Evolutionary conservation across 2,329 filamentous ascomycete genomes (phyloP).

Genomic region (Sarocladium oryzae): DNA sequence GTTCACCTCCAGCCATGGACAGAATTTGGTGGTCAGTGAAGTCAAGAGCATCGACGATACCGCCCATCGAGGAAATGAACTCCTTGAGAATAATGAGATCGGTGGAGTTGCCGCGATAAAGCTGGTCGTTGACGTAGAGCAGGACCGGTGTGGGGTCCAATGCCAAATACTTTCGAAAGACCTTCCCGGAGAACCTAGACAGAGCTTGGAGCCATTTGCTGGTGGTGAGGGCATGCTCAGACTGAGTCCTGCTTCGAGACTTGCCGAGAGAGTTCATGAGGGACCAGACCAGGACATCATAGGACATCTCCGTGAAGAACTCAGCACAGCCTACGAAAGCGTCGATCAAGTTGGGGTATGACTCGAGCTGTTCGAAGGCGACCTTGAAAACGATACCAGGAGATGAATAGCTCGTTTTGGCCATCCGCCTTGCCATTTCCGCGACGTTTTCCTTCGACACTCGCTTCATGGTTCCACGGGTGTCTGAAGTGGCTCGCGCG

Average conservation of each 20-base stretch:
- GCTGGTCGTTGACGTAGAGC: conserved; percentile 81
- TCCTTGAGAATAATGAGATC: conserved; percentile 90
- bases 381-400: conserved; percentile 89
- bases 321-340: conserved; percentile 90
- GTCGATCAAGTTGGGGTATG: conserved; percentile 90
- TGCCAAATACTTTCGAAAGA: conserved; percentile 78
- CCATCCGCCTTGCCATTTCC: conserved; percentile 79
- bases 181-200: conserved; percentile 82
- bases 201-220: conserved; percentile 89
- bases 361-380: conserved; percentile 84
- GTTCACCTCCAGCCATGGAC: conserved; percentile 80
- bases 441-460: conserved; percentile 82
- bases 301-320: conserved; percentile 88
- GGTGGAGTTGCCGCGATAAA: conserved; percentile 75
- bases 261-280: conserved; percentile 69
- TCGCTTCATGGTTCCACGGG: conserved; percentile 79
- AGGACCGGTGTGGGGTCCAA: conserved; percentile 81
- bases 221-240: conserved; percentile 62
- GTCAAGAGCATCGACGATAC: conserved; percentile 78
- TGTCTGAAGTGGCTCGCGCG: conserved; percentile 68
- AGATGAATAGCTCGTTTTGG: conserved; percentile 86
- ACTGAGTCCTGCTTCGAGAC: conserved; percentile 56
- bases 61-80: conserved; percentile 86
- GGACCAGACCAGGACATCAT: conserved; percentile 90
- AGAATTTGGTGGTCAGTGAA: conserved; percentile 84